Base-by-base conservation (phyloP, 2,329 filamentous ascomycete genomes). In the Beauveria sp. region DNA sequence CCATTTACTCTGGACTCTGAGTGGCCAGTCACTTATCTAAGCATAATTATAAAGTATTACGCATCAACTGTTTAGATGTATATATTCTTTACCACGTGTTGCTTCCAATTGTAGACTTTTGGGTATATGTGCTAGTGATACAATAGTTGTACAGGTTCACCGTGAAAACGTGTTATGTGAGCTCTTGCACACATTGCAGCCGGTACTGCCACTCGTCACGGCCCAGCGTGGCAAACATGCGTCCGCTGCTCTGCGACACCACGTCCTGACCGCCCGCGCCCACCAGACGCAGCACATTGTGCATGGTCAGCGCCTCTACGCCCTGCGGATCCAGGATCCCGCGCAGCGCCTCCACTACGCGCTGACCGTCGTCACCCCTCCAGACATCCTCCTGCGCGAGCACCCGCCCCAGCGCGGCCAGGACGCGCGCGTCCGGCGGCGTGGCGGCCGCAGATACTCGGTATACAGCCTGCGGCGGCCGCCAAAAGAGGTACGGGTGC, bases 401-500 rank as follows among this genome's bases (percentile, higher is more conserved):
- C 16, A 64, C 66, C 16, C 63, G 61, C 26, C 68, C 62, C 18
- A 76, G 64, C 5, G 70, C 67, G 18, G 66, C 50, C 8, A 69
- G 53, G 16, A 69, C 57, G 37, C 63, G 67, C 8, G 60, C 47
- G 30, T 69, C 64, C 7, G 64, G 65, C 5, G 20, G 34, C 34
- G 63, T 63, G 16, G 65, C 62, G 8, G 63, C 63, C 6, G 74
- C 64, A 14, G 70, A 68, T 4, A 62, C 56, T 8, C 62, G 63
- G 66, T 76, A 75, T 24, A 69, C 53, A 7, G 47, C 37, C n/a
- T 61, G 53, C 1, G 73, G 72, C 22, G 74, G 69, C 3, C 72
- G 69, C 72, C 73, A 77, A 63, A 77, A 70, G 48, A 76, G 70
- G 60, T 75, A 74, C 1, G 74, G 73, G 34, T 75, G 70, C 9